Conservation (phyloP, 2,329 filamentous ascomycete species). For the Hymenoscyphus linearis region DNA sequence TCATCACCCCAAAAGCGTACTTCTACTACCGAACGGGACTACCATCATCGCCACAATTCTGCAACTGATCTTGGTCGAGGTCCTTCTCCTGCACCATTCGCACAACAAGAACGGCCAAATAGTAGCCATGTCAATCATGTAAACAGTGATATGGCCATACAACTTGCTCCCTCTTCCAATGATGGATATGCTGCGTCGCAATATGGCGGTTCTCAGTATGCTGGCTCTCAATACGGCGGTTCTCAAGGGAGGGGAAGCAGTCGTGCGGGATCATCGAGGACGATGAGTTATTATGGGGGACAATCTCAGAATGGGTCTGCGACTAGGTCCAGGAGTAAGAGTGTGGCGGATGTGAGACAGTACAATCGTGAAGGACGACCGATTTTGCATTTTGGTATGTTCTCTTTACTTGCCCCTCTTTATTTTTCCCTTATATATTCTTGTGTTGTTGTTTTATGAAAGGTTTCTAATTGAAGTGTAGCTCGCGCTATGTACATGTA, state of each 20-base stretch:
- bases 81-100: conserved; percentile 38
- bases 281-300: conserved; percentile 50
- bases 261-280: conserved; percentile 43
- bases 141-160: conserved; percentile 54
- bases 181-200: conserved; percentile 53
- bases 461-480: conserved; percentile 37
- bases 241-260: conserved; percentile 46
- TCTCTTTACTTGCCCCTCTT: conserved; percentile 1
- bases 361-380: conserved; percentile 81
- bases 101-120: conserved; percentile 42
- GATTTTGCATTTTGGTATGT: conserved; percentile 91
- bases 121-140: conserved; percentile 38
- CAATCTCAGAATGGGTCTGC: conserved; percentile 32
- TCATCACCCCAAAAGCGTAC: conserved; percentile 40
- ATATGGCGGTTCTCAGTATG: conserved; percentile 32
- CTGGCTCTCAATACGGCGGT: conserved; percentile 29
- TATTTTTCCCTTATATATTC: background rate
- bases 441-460: no score
- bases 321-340: conserved; percentile 65
- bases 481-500: conserved; percentile 94
- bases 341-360: conserved; percentile 74
- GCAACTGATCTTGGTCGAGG: conserved; percentile 40
- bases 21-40: conserved; percentile 43
- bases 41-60: conserved; percentile 47
- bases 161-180: conserved; percentile 51